Base-by-base conservation (phyloP, 2,329 filamentous ascomycete species). In the Aspergillus ibericus region DNA sequence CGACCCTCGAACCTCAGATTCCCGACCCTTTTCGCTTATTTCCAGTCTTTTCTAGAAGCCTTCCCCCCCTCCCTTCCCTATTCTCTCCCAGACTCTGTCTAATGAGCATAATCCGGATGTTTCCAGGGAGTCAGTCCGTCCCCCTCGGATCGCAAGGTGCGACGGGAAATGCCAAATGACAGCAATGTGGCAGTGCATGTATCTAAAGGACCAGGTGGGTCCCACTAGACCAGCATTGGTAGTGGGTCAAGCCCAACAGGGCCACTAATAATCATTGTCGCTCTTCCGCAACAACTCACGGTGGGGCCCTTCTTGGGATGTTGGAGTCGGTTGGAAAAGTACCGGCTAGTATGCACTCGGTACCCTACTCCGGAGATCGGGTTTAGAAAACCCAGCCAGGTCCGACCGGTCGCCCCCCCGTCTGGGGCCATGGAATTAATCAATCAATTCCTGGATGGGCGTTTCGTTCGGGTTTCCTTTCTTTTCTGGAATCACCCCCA, bases 151-250 rank as follows among this genome's bases (percentile, higher is more conserved):
- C 13, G 51, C 48, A 50, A 53, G 36, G 49, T 40, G 46, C 50
- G 42, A 54, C 52, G 49, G 57, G 49, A 55, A 59, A 40, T 59
- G 63, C 63, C 59, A 63, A 64, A 66, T 59, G 61, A 64, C 63
- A 65, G 60, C 63, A 67, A 50, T 66, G 65, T 67, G 65, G 66
- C 63, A 66, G 64, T 67, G 63, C 64, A 67, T 63, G 64, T 66
- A 66, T 65, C 64, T 64, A 63, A 53, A 63, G 59, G 56, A 48
- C 51, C 34, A 18, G 56, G 63, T 66, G 64, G 64, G 38, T 29
- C 61, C 61, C 50, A 55, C 64, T 66, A 66, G 58, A 47, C 63
- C 55, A 25, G 51, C 38, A 59, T 58, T 48, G 49, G 62, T 48
- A 47, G 61, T 52, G 63, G 60, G 59, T 61, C 61, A 57, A 60